Base-by-base conservation (phyloP, 2,329 filamentous ascomycete species). In the Bipolaris cookei region DNA sequence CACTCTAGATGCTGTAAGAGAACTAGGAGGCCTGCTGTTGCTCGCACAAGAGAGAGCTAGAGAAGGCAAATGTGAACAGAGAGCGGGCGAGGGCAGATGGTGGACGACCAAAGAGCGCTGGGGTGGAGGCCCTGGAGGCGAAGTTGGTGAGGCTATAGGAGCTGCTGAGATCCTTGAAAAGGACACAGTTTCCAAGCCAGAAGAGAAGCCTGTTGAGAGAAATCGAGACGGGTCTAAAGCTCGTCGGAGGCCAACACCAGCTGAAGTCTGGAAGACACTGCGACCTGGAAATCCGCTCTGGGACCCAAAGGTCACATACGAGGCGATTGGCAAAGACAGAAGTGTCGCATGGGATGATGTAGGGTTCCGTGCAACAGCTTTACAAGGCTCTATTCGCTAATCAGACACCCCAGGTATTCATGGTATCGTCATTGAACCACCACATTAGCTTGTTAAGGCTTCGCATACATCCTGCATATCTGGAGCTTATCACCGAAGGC, bases 341-440 rank as follows among this genome's bases (percentile, higher is more conserved):
- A 74, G 71, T 16, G 75, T 72, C 41, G 76, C 77, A 7, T 83
- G 78, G 74, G 83, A 86, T 61, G 81, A 86, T 76, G 85, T 86
- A 77, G 66, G 82, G 46, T 38, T 34, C 39, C n/a, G n/a, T 50
- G 39, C 23, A 44, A 51, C 32, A 28, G 39, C 16, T 30, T 30
- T 32, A 51, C 14, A 32, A 30, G 28, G 20, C 10, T 28, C 14
- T 11, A 45, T 37, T 45, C 46, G 51, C 53, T 71, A 25, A 73
- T 49, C 23, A 25, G 11, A n/a, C 7, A 41, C 3, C 18, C 25
- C 65, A 88, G 84, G 80, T 88, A 49, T 87, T 84, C 72, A 81
- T 87, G 79, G 66, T 88, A 45, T 87, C 85, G 11, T 84, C 84
- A 21, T 77, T 88, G 61, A 87, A 87, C 69, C 85, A 87, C 72